Conservation (phyloP, 345 rosid genomes). For the Cardamine chenopodiifolia region DNA sequence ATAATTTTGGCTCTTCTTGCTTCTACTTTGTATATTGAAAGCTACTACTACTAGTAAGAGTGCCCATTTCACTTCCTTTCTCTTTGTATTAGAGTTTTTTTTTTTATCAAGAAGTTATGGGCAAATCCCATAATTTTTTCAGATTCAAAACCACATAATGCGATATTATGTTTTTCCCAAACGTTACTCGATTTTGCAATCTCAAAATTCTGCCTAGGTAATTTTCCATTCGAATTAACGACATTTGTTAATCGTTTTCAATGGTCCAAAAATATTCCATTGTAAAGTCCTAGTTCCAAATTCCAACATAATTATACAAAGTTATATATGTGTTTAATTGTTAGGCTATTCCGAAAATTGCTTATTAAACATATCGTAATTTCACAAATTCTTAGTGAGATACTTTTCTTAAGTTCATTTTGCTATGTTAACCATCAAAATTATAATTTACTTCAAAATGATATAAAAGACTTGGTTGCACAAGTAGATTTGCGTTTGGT, state of each 20-base stretch:
- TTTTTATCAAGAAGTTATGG: too few species aligned
- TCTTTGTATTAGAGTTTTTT: conserved; percentile 1
- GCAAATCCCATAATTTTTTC: too few species aligned
- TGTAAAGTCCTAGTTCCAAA: not conserved
- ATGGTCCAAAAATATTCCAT: conserved; percentile 3
- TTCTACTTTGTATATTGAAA: conserved; percentile 20
- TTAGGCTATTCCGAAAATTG: not conserved
- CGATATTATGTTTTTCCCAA: too few species aligned
- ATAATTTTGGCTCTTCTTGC: conserved; percentile 2
- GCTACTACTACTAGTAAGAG: conserved; percentile 26
- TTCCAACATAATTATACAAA: not conserved
- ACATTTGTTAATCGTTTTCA: too few species aligned
- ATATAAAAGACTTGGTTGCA: conserved; percentile 10
- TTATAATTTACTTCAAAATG: not conserved
- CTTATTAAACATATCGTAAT: not conserved
- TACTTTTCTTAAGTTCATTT: conserved; percentile 10
- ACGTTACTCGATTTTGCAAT: too few species aligned
- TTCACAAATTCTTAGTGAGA: not conserved
- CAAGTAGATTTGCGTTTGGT: conserved; percentile 35
- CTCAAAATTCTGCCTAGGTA: too few species aligned
- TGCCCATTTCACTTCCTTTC: conserved; percentile 17
- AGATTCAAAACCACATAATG: too few species aligned
- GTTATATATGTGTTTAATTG: not conserved
- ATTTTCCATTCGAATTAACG: too few species aligned
- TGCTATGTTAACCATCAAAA: not conserved